A percentile compares a stretch with the other conserved stretches of the same genome.
These are phyloP conservation scores for Straminergon stramineum DNA, from an alignment of 225 moss, liverwort and hornwort genomes.

Conservation along the genomic window DNA sequence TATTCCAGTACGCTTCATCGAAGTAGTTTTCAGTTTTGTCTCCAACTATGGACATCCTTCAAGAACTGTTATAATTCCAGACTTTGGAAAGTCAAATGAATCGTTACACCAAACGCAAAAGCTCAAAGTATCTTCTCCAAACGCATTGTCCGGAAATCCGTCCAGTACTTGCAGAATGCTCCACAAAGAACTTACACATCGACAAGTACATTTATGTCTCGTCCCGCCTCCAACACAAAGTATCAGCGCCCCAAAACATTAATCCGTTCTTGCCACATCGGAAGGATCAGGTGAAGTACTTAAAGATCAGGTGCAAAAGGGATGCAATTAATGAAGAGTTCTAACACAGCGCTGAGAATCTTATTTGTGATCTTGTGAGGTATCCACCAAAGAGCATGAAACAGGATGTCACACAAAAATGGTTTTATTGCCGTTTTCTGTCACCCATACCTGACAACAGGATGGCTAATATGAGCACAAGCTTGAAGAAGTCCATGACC, in stretches of 20 bases:
- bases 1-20: slow-evolving; percentile 77
- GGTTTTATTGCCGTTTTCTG: background rate
- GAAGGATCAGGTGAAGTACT: background rate
- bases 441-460: background rate
- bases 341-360: background rate
- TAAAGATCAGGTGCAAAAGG: background rate
- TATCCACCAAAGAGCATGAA: background rate
- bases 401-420: background rate
- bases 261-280: background rate
- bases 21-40: slow-evolving; percentile 17
- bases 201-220: background rate
- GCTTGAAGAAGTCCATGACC: background rate
- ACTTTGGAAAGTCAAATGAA: background rate
- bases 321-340: background rate
- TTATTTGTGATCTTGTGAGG: background rate
- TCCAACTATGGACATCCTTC: background rate
- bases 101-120: background rate
- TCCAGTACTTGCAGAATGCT: background rate
- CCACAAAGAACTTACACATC: background rate
- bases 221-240: background rate
- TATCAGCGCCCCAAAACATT: too few relatives aligned
- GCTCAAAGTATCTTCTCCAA: background rate
- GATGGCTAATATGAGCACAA: background rate
- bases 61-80: background rate
- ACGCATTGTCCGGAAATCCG: background rate